phyloP scores from a whole-genome alignment of 345 rosid genomes.

The Durio zibethinus region DNA sequence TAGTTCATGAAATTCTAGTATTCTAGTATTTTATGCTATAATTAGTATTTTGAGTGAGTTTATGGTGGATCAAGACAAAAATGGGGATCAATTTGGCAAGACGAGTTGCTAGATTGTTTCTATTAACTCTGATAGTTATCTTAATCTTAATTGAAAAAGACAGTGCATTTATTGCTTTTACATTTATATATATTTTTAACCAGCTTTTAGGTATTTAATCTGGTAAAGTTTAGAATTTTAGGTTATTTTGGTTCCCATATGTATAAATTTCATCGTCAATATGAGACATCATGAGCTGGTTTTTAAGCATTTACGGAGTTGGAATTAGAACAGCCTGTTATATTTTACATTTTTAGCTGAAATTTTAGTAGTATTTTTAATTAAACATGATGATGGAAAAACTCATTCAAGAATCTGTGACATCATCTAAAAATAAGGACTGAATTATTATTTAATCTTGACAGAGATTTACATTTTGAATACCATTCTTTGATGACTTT shows the following conservation, averaged over 20 bases:
- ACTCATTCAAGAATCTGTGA: background rate
- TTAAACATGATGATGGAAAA: background rate
- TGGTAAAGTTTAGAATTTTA: background rate
- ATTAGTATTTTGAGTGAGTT: background rate
- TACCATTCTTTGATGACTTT: background rate
- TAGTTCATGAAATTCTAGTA: background rate
- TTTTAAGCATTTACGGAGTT: background rate
- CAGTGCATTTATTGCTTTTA: conserved; percentile 12
- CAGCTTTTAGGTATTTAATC: background rate
- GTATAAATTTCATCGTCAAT: background rate
- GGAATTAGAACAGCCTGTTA: too few relatives aligned
- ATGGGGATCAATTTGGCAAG: too few relatives aligned
- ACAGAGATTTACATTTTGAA: background rate
- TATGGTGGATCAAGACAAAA: background rate
- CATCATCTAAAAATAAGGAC: background rate
- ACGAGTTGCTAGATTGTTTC: background rate
- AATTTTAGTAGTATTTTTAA: background rate
- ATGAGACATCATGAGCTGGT: background rate
- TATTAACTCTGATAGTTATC: background rate
- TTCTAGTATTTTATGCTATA: background rate
- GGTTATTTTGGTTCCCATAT: background rate
- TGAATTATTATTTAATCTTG: background rate
- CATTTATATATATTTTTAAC: background rate
- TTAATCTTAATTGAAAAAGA: background rate
- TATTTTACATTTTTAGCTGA: background rate